phyloP scores from a whole-genome alignment of 257 asterid species.

The Solanum raphanifolium region DNA sequence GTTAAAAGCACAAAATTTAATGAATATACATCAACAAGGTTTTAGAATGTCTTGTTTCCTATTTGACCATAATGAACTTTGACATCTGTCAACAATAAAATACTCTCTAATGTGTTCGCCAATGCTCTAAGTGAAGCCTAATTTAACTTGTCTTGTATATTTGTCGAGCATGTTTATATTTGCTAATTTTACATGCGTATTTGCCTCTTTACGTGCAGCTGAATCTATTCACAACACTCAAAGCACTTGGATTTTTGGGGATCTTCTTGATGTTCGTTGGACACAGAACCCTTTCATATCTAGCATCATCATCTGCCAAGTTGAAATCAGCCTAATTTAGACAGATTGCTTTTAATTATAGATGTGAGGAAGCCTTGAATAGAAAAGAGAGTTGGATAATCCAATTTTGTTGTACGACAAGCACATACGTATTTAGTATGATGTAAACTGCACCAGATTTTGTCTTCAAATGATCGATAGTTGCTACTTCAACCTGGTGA shows the following conservation, averaged over 20 bases:
- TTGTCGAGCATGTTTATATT: background rate
- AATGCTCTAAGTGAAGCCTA: background rate
- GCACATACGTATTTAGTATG: background rate
- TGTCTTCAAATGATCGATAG: background rate
- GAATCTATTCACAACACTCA: constrained; percentile 85
- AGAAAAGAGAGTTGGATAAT: background rate
- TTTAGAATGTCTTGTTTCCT: background rate
- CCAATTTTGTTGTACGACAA: background rate
- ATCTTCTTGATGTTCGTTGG: constrained; percentile 84
- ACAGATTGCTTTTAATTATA: background rate
- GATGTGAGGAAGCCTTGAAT: background rate
- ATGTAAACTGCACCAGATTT: background rate
- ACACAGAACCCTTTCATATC: constrained; percentile 79
- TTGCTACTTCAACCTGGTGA: background rate
- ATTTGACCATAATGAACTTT: background rate
- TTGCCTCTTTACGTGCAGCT: constrained; percentile 36
- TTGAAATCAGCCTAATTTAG: constrained; percentile 60
- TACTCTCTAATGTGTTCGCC: background rate
- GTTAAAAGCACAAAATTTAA: background rate
- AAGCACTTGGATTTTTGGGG: constrained; percentile 80
- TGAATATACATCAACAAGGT: background rate
- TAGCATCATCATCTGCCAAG: constrained; percentile 71
- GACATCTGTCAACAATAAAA: background rate
- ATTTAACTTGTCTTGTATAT: background rate
- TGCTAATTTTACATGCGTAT: background rate